Base-by-base conservation (phyloP, 805 yeast genomes). In the Candida montana region DNA sequence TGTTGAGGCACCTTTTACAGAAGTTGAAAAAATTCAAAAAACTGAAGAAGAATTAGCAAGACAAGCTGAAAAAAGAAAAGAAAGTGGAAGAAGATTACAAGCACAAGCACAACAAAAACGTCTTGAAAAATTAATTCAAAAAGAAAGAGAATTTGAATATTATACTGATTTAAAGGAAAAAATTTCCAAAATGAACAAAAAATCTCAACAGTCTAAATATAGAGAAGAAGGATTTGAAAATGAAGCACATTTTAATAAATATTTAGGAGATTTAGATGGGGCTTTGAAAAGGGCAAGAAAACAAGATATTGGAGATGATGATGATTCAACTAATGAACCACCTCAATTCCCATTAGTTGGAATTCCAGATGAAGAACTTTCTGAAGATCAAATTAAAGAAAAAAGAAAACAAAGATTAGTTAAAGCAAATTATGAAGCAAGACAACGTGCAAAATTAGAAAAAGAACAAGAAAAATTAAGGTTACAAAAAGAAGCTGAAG, bases 81-180 rank as follows among this genome's bases (percentile, higher is more conserved):
- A 89, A 57, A 84, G 83, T 48, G 97, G 97, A 8, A 76, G 82
- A 48, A 72, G 95, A 49, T 69, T 95, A 47, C 98, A 93, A 63
- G 95, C 87, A 54, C 96, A 89, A 62, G 97, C 97, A 0, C 89
- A 83, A 52, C 83, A 81, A 54, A 82, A 81, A 50, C 69, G 99
- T 42, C 61, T 79, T 9, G 96, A 91, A 57, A 89, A 86, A 54
- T 63, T 87, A 35, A 69, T 77, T 13, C 88, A 88, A 58, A 83
- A 85, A 50, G 89, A 89, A 51, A 79, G 83, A 50, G 96, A 91
- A 54, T 76, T 69, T 48, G 81, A 73, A 35, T 88, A 90, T 59
- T 88, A 81, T 54, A 65, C 76, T 1, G 70, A 71, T 20, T 63
- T 90, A 33, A 74, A 70, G 52, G 75, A 69, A 21, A 74, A 75